Conservation (phyloP, 2,329 filamentous ascomycete genomes). For the Metarhizium humberi region DNA sequence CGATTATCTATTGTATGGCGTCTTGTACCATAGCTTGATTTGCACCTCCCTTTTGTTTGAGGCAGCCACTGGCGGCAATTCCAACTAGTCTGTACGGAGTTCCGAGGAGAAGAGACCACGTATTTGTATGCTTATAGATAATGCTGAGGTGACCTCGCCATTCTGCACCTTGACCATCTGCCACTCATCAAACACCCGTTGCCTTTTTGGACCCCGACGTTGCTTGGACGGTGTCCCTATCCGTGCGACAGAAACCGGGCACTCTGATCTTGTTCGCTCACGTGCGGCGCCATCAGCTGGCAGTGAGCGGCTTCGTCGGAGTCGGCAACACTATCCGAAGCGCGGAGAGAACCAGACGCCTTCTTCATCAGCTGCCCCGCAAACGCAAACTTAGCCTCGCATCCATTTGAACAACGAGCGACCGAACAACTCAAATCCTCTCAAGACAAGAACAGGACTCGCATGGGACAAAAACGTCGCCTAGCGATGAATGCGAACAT, state of each 20-base stretch:
- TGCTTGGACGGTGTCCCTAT: no score
- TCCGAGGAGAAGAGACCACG: background rate
- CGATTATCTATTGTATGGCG: no score
- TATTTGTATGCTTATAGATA: background rate
- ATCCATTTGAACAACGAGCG: background rate
- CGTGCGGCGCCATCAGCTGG: no score
- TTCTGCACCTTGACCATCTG: background rate
- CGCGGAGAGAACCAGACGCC: no score
- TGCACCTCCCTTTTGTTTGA: no score
- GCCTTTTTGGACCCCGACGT: background rate
- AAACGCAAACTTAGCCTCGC: background rate
- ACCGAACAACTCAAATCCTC: background rate
- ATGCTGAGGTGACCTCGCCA: background rate
- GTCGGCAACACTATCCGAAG: no score
- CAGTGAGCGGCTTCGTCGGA: no score
- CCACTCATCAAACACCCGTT: background rate
- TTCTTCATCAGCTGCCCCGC: background rate
- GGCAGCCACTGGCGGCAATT: no score
- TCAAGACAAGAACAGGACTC: background rate
- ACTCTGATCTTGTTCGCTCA: no score
- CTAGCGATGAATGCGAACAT: conserved; percentile 9
- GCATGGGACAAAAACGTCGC: background rate
- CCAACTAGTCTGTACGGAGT: no score
- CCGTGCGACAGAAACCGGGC: no score
- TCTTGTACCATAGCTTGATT: no score